These are phyloP conservation scores for Suillus cothurnatus DNA, from an alignment of 768 basidiomycete species.

Conservation along the genomic window DNA sequence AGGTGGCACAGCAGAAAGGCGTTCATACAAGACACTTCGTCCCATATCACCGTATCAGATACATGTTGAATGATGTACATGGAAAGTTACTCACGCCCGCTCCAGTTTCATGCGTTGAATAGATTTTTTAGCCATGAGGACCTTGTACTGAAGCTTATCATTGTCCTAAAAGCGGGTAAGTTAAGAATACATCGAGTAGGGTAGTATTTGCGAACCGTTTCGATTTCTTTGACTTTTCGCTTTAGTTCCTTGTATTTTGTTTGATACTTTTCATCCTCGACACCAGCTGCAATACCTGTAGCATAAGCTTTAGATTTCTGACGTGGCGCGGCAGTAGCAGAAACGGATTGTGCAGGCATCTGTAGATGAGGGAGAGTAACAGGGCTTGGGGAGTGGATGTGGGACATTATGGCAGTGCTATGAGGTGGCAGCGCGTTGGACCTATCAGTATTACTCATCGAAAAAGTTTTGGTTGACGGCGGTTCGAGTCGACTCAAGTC, in stretches of 20 bases:
- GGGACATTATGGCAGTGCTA: constrained; percentile 63
- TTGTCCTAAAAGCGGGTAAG: constrained; percentile 62
- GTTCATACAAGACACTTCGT: constrained; percentile 75
- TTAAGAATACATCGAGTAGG: constrained; percentile 8
- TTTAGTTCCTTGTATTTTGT: constrained; percentile 88
- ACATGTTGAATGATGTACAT: background rate
- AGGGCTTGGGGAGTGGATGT: constrained; percentile 58
- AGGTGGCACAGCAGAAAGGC: constrained; percentile 62
- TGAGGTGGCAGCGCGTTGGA: constrained; percentile 28
- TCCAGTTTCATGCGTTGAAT: constrained; percentile 89
- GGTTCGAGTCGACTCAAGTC: constrained; percentile 28
- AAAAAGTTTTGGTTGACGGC: constrained; percentile 20
- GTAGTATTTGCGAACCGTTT: constrained; percentile 51
- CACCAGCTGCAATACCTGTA: constrained; percentile 73
- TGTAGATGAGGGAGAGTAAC: constrained; percentile 44
- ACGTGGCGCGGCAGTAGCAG: constrained; percentile 36
- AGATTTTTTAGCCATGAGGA: constrained; percentile 75
- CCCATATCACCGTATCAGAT: constrained; percentile 33
- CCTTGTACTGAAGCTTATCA: constrained; percentile 83
- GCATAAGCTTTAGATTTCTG: constrained; percentile 52
- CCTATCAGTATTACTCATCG: constrained; percentile 29
- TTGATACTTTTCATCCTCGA: constrained; percentile 85
- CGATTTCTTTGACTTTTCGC: constrained; percentile 86
- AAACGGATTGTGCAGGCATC: constrained; percentile 34
- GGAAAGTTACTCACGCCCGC: constrained; percentile 66